Evolutionary conservation across 805 yeast genomes (phyloP).

Genomic region (Nakazawaea wickerhamii): DNA sequence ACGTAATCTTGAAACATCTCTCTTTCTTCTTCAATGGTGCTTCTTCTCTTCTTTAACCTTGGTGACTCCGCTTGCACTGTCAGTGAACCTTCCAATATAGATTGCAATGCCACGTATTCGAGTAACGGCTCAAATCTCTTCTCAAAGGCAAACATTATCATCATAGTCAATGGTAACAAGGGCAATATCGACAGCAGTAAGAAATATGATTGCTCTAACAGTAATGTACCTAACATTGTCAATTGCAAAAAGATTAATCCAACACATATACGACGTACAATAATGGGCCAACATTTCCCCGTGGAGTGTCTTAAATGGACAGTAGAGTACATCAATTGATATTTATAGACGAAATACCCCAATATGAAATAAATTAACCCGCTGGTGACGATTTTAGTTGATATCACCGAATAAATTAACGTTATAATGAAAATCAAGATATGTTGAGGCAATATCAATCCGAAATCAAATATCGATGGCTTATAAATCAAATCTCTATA

Average conservation of each 20-base stretch:
- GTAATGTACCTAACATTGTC: slow-evolving; percentile 61
- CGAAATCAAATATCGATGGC: slow-evolving; percentile 56
- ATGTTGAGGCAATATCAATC: slow-evolving; percentile 88
- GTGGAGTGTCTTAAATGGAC: slow-evolving; percentile 96
- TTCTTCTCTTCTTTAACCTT: slow-evolving; percentile 30
- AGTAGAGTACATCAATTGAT: slow-evolving; percentile 83
- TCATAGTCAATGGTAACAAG: slow-evolving; percentile 38
- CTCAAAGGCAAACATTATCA: slow-evolving; percentile 46
- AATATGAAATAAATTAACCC: slow-evolving; percentile 79
- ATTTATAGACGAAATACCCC: slow-evolving; percentile 87
- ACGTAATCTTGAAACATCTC: slow-evolving; percentile 46
- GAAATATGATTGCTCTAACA: slow-evolving; percentile 51
- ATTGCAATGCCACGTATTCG: slow-evolving; percentile 52
- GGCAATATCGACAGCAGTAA: slow-evolving; percentile 46
- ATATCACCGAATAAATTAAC: slow-evolving; percentile 81
- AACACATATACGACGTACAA: slow-evolving; percentile 48
- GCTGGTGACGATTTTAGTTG: slow-evolving; percentile 79
- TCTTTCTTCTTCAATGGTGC: slow-evolving; percentile 54
- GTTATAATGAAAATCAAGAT: slow-evolving; percentile 79
- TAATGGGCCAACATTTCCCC: slow-evolving; percentile 82
- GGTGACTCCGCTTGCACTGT: slow-evolving; percentile 6
- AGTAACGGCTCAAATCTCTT: slow-evolving; percentile 48
- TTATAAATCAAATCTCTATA: slow-evolving; percentile 47
- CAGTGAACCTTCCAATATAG: slow-evolving; percentile 35
- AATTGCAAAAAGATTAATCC: slow-evolving; percentile 53